Evolutionary conservation across 257 asterid species (phyloP), one percentile per base, ranked within the genome.

Genomic region (Primulina tabacum): DNA sequence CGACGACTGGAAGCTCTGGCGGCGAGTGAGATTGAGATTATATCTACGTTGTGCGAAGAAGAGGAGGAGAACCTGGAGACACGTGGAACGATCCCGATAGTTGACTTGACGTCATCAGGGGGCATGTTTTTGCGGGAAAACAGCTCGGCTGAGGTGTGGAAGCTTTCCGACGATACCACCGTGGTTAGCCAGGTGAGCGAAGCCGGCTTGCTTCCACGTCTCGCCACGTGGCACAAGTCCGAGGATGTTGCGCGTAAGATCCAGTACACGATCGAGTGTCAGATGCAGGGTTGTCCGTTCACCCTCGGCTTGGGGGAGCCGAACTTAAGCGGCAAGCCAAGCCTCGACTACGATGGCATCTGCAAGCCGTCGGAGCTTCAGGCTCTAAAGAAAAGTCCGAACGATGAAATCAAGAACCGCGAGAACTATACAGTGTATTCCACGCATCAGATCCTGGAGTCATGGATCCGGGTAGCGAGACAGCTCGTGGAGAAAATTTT

Each of bases 221-320:
- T 92, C 1, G 86, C 86, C 64, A 59, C 82, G 76, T 92, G 98
- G 98, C 78, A 71, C 30, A 84, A 80, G 65, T 80, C 84, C 38
- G 93, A 88, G 69, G 88, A 71, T n/a, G 76, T 84, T 0, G 92
- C 89, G 18, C 79, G 82, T 78, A 88, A 76, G 82, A 82, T 92
- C 9, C 77, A 81, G 50, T 84, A 86, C 74, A 69, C 86, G 29
- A 87, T 92, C 68, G 98, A 92, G 80, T 76, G 90, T 52, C 81
- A 78, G 85, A 88, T 92, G 98, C 84, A 86, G 83, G 76, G 83
- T 50, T 82, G 86, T 32, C 91, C 90, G 29, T 90, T 75, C 84
- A 92, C 98, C 2, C 68, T 92, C 20, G 98, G 98, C 6, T 74
- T 92, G 65, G 98, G 98, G 1, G 97, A 92, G 80, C 97, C 98